Evolutionary conservation across 768 basidiomycete genomes (phyloP).

Genomic region (Calocera cornea): DNA sequence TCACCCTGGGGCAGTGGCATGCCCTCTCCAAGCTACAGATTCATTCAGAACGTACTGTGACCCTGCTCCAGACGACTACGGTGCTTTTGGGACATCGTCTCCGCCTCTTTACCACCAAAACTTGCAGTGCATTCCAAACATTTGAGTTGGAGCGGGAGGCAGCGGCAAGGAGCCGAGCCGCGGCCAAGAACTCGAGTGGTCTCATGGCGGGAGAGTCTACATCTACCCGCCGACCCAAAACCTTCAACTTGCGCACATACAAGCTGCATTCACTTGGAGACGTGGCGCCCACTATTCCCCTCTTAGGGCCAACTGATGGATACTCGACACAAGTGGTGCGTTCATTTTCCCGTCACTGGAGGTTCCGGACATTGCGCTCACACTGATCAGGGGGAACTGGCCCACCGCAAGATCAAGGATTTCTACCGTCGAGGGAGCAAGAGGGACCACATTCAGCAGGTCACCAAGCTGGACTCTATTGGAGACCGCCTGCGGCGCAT

Average conservation of each 20-base stretch:
- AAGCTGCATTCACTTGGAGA: conserved; percentile 28
- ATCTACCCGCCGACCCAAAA: conserved; percentile 12
- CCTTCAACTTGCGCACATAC: conserved; percentile 23
- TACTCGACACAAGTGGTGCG: conserved; percentile 29
- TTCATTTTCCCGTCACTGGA: background rate
- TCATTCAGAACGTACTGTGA: conserved; percentile 22
- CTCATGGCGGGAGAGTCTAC: background rate
- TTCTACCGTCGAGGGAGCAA: conserved; percentile 5
- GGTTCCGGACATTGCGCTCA: background rate
- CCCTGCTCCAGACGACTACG: conserved; percentile 15
- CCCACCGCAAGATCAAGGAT: background rate
- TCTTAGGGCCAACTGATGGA: conserved; percentile 26
- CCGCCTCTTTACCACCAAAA: conserved; percentile 23
- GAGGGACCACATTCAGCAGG: background rate
- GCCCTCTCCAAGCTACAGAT: conserved; percentile 27
- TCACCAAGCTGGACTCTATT: background rate
- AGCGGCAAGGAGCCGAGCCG: conserved; percentile 19
- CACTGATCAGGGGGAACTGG: conserved; percentile 3
- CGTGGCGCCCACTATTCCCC: conserved; percentile 19
- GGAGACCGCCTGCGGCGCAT: background rate
- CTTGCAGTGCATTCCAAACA: conserved; percentile 21
- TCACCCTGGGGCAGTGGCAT: conserved; percentile 27
- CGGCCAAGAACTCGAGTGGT: background rate
- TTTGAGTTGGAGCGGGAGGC: conserved; percentile 30
- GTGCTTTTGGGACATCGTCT: conserved; percentile 21